A percentile compares a stretch with the other conserved stretches of the same genome.
Conservation (phyloP, 148 eudicot genomes). For the Pouteria glomerata region DNA sequence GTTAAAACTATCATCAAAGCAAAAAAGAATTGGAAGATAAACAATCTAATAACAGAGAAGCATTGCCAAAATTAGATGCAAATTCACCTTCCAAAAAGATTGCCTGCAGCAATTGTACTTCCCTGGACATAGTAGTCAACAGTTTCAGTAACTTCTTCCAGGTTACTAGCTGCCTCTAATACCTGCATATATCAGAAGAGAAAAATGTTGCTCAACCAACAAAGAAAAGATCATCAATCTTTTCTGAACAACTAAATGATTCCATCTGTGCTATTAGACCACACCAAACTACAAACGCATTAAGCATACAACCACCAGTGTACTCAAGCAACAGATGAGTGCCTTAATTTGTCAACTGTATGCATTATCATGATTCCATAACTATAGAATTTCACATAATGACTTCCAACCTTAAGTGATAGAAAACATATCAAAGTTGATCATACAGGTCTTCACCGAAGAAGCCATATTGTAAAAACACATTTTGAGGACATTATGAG, state of each 20-base stretch:
- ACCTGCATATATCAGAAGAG: constrained; percentile 43
- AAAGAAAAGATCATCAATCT: background rate
- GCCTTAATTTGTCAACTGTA: background rate
- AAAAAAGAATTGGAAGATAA: constrained; percentile 8
- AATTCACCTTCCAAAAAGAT: constrained; percentile 88
- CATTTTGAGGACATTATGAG: no score
- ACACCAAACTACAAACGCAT: background rate
- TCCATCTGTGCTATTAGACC: constrained; percentile 2
- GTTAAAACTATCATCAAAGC: background rate
- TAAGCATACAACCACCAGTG: background rate
- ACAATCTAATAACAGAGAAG: no score
- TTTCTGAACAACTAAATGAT: background rate
- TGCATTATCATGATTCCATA: background rate
- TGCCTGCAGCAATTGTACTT: constrained; percentile 92
- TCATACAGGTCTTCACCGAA: background rate
- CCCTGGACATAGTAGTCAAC: constrained; percentile 96
- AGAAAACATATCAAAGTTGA: background rate
- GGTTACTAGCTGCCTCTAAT: constrained; percentile 80
- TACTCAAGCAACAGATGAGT: background rate
- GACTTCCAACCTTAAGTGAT: background rate
- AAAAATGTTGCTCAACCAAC: background rate
- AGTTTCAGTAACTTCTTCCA: constrained; percentile 94
- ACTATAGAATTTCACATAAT: background rate
- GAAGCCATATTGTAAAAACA: no score
- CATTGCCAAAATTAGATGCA: constrained; percentile 2